phyloP scores from a whole-genome alignment of 2,329 filamentous ascomycete species.

The Tolypocladium pustulatum region DNA sequence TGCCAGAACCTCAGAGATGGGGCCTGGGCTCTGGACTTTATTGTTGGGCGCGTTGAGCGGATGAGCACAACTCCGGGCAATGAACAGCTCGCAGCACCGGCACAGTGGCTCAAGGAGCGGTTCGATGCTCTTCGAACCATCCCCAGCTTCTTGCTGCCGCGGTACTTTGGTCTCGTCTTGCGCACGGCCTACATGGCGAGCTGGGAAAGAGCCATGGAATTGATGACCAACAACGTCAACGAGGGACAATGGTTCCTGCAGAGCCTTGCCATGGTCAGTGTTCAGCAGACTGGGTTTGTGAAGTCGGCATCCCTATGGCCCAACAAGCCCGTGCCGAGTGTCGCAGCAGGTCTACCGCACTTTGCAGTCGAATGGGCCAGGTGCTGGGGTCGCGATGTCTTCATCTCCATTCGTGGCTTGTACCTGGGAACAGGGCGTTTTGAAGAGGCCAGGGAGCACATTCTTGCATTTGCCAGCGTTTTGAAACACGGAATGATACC shows the following conservation, averaged over 20 bases:
- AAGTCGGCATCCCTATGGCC: slow-evolving; percentile 89
- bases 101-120: slow-evolving; percentile 70
- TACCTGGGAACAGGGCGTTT: slow-evolving; percentile 84
- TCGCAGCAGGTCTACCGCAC: slow-evolving; percentile 88
- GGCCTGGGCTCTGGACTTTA: slow-evolving; percentile 87
- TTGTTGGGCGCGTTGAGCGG: slow-evolving; percentile 65
- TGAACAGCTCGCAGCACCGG: slow-evolving; percentile 50
- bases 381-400: slow-evolving; percentile 95
- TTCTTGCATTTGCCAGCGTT: slow-evolving; percentile 87
- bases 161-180: slow-evolving; percentile 86
- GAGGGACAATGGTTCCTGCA: slow-evolving; percentile 84
- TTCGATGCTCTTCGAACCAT: slow-evolving; percentile 79
- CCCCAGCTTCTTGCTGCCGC: slow-evolving; percentile 80
- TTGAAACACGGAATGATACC: slow-evolving; percentile 98
- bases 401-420: slow-evolving; percentile 89
- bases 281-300: slow-evolving; percentile 82
- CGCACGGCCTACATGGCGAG: slow-evolving; percentile 81
- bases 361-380: slow-evolving; percentile 90
- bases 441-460: slow-evolving; percentile 84
- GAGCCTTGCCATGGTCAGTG: slow-evolving; percentile 78
- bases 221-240: slow-evolving; percentile 68
- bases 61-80: slow-evolving; percentile 55
- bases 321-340: slow-evolving; percentile 68
- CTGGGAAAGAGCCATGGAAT: slow-evolving; percentile 63
- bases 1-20: slow-evolving; percentile 89